A percentile compares a stretch with the other conserved stretches of the same genome.
These are phyloP conservation scores for Tylopilus sp. DNA, from an alignment of 768 basidiomycete species.

Conservation along the genomic window DNA sequence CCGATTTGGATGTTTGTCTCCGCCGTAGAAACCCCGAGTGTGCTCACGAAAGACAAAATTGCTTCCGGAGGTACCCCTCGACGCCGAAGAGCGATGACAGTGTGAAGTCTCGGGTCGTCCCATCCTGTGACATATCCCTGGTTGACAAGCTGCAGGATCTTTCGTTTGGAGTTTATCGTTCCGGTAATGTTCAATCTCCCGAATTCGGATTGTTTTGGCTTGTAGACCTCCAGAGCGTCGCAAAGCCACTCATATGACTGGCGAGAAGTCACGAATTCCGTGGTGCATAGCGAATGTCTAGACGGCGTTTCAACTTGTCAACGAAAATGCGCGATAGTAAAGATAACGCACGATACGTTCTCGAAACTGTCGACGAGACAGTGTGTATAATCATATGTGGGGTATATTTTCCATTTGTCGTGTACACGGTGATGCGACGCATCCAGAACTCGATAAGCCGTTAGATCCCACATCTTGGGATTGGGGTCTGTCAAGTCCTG, in stretches of 20 bases:
- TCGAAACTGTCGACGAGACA: slow-evolving; percentile 98
- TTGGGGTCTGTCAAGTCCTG: slow-evolving; percentile 90
- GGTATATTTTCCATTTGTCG: slow-evolving; percentile 95
- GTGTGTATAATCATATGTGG: slow-evolving; percentile 98
- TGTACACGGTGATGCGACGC: slow-evolving; percentile 91
- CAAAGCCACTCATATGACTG: slow-evolving; percentile 99
- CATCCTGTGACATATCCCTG: slow-evolving; percentile 84
- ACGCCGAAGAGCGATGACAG: slow-evolving; percentile 90
- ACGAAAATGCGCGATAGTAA: neutral
- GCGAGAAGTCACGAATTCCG: slow-evolving; percentile 92
- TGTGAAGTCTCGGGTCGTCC: slow-evolving; percentile 98
- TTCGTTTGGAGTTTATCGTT: slow-evolving; percentile 95
- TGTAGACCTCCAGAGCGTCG: slow-evolving; percentile 95
- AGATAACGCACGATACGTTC: slow-evolving; percentile 85
- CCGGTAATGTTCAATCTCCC: slow-evolving; percentile 92
- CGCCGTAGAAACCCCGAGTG: slow-evolving; percentile 89
- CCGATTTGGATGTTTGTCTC: slow-evolving; percentile 78
- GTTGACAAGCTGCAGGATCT: slow-evolving; percentile 85
- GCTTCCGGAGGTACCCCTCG: slow-evolving; percentile 97
- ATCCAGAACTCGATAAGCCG: slow-evolving; percentile 91
- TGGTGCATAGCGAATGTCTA: slow-evolving; percentile 96
- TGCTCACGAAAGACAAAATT: slow-evolving; percentile 87
- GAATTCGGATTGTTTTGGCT: slow-evolving; percentile 95
- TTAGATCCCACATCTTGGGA: slow-evolving; percentile 99
- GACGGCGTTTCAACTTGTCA: neutral